phyloP scores from a whole-genome alignment of 805 yeast species.

The Kluyveromyces siamensis region DNA sequence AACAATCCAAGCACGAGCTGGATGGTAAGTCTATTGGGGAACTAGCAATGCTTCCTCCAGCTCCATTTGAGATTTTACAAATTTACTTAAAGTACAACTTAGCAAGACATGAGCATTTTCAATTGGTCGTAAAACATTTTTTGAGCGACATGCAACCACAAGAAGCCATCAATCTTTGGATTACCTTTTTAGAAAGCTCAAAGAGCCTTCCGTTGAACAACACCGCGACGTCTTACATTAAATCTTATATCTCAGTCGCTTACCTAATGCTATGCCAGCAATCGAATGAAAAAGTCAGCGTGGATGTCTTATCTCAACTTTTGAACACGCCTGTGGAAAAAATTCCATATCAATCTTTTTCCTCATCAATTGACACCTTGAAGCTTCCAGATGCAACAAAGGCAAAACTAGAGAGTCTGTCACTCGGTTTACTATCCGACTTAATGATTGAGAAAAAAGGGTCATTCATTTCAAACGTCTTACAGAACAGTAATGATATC shows the following conservation, averaged over 20 bases:
- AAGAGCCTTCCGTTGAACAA: neutral
- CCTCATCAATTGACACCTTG: neutral
- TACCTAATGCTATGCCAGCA: constrained; percentile 18
- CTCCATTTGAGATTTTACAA: constrained; percentile 21
- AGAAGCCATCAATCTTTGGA: constrained; percentile 27
- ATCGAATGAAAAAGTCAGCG: constrained; percentile 8
- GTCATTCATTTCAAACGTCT: neutral
- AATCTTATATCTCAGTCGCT: constrained; percentile 13
- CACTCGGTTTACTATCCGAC: neutral
- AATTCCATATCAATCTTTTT: neutral
- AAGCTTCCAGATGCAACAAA: neutral
- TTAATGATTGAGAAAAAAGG: neutral
- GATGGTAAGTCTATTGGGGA: constrained; percentile 1
- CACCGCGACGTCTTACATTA: neutral
- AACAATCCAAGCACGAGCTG: neutral
- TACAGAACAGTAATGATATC: neutral
- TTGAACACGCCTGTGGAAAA: constrained; percentile 4
- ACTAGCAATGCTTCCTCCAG: constrained; percentile 5
- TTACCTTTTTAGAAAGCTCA: constrained; percentile 17
- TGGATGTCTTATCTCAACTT: constrained; percentile 16
- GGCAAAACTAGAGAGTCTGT: neutral
- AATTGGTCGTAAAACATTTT: constrained; percentile 16
- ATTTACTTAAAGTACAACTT: constrained; percentile 17
- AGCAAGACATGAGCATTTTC: constrained; percentile 24
- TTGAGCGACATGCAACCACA: constrained; percentile 12